Conservation (phyloP, 768 basidiomycete genomes). For the Agrocybe chaxingu region DNA sequence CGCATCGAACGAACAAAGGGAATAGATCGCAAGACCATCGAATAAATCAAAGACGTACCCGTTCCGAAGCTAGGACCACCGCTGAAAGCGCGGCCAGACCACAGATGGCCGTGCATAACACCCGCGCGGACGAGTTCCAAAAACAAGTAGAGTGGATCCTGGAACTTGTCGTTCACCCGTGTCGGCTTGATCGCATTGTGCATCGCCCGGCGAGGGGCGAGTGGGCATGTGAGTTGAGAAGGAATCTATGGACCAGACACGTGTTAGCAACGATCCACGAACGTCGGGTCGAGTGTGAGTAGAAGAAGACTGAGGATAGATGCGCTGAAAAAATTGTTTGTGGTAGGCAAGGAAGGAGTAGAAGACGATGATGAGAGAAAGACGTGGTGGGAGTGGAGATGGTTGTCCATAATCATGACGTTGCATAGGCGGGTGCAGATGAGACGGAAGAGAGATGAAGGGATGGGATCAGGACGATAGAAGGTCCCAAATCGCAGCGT, state of each 20-base stretch:
- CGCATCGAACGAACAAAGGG: no score
- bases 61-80: constrained; percentile 95
- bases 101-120: constrained; percentile 92
- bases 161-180: constrained; percentile 95
- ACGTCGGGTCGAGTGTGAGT: not conserved
- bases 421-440: no score
- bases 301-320: constrained; percentile 1
- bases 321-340: not conserved
- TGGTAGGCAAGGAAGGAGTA: no score
- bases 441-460: no score
- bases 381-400: no score
- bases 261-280: constrained; percentile 7
- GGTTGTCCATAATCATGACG: no score
- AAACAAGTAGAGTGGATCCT: constrained; percentile 92
- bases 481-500: no score
- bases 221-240: constrained; percentile 84
- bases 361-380: no score
- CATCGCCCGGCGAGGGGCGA: constrained; percentile 92
- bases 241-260: constrained; percentile 55
- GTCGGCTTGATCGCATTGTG: constrained; percentile 74
- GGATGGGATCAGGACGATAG: no score
- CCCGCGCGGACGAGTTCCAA: constrained; percentile 95
- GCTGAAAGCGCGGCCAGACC: constrained; percentile 85
- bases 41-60: constrained; percentile 43
- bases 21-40: constrained; percentile 12